Evolutionary conservation across 345 rosid genomes (phyloP), one percentile per base, ranked within the genome.

Genomic region (Populus pruinosa): DNA sequence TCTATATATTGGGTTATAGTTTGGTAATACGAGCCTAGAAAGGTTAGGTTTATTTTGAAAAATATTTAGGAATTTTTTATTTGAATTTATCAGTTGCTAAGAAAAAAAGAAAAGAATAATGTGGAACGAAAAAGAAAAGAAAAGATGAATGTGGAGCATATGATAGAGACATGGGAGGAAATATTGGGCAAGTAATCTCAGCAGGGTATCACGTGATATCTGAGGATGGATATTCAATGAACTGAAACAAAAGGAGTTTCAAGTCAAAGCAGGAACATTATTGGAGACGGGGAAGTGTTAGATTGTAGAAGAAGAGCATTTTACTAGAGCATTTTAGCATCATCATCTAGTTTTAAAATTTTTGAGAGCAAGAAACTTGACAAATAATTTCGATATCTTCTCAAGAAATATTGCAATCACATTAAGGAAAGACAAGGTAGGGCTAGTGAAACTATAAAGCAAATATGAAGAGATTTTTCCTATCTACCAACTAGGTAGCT

Each of bases 111-210:
- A 33, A 3, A 3, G 35, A 33, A 0, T 33, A 33, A 33, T 33
- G 25, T 38, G 14, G 20, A 18, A 55, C 5, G 4, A 56, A 41
- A 25, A 25, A 25, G 12, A 13, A 39, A 67, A 38, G 33, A 4
- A 7, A 62, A 12, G 68, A 5, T 20, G 38, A 76, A 71, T 67
- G 81, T 43, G 13, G 73, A 61, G 83, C 87, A 82, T 82, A 87
- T 80, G 88, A 66, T n/a, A 62, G 31, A 43, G 77, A 69, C 2
- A 61, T 16, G 78, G 82, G 76, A 44, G 64, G 38, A 55, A 77
- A 39, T 6, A 67, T 66, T 4, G 69, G 63, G 12, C 41, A 68
- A 86, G 90, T 87, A 88, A 85, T 33, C 5, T 33, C 4, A 33
- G 36, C 36, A 33, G 5, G 0, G 36, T 33, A 33, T 33, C 5